Percentiles rank a stretch among this genome's conserved stretches.
Evolutionary conservation across 2,329 filamentous ascomycete species (phyloP).

Genomic region (Cladosporium sp.): DNA sequence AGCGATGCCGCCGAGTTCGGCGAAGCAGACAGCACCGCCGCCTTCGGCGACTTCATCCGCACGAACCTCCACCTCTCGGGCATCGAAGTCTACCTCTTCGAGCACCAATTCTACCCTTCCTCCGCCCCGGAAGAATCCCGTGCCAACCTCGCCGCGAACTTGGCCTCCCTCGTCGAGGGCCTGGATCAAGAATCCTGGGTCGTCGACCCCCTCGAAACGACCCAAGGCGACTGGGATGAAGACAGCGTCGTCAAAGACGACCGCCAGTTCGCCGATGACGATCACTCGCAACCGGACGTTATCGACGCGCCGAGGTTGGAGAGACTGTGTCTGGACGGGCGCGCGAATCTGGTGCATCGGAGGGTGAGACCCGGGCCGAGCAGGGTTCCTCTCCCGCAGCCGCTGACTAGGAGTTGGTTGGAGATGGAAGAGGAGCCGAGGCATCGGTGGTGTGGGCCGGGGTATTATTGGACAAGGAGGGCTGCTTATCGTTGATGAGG

Average conservation of each 20-base stretch:
- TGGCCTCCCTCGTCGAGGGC: not conserved
- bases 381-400: not conserved
- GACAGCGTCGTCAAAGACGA: conserved; percentile 7
- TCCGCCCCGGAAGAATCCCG: not conserved
- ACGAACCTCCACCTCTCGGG: conserved; percentile 3
- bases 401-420: not conserved
- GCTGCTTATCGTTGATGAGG: conserved; percentile 4
- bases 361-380: conserved; percentile 8
- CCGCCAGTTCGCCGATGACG: conserved; percentile 8
- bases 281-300: not conserved
- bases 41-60: conserved; percentile 11
- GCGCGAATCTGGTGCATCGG: conserved; percentile 12
- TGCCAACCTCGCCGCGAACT: not conserved
- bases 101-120: conserved; percentile 11
- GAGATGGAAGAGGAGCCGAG: not conserved
- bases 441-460: conserved; percentile 5
- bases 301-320: conserved; percentile 7
- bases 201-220: conserved; percentile 11
- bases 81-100: conserved; percentile 16
- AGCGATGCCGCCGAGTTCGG: not conserved
- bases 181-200: conserved; percentile 5
- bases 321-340: conserved; percentile 5
- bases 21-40: conserved; percentile 1
- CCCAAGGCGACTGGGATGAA: conserved; percentile 14
- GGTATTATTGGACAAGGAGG: conserved; percentile 17